A percentile compares a stretch with the other conserved stretches of the same genome.
These are phyloP conservation scores for Chaetomium globosum DNA, from an alignment of 2,329 filamentous ascomycete genomes.

Conservation along the genomic window DNA sequence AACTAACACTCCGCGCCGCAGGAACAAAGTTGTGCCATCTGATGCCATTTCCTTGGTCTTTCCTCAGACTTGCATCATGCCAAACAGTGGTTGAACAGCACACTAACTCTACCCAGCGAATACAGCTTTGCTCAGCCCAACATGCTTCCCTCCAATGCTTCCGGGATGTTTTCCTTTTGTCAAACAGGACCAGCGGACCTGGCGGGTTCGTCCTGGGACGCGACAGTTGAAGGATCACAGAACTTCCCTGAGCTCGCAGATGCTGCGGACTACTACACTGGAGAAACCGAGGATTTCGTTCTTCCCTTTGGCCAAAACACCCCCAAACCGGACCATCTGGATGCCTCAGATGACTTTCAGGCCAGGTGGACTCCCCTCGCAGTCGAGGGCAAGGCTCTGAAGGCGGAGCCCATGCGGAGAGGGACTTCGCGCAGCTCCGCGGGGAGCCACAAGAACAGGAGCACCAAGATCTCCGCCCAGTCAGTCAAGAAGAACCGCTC, in stretches of 20 bases:
- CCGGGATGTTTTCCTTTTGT: constrained; percentile 61
- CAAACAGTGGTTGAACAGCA: constrained; percentile 53
- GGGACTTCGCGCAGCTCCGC: constrained; percentile 50
- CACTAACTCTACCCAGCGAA: constrained; percentile 60
- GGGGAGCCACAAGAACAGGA: constrained; percentile 51
- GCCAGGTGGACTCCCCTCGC: constrained; percentile 52
- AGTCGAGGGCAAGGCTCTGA: constrained; percentile 44
- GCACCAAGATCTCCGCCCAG: constrained; percentile 46
- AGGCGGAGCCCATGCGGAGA: constrained; percentile 51
- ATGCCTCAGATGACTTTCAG: constrained; percentile 51
- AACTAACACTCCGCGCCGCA: constrained; percentile 46
- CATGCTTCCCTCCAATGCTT: constrained; percentile 54
- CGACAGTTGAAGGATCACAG: constrained; percentile 62
- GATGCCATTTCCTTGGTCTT: constrained; percentile 41
- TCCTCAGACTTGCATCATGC: constrained; percentile 41
- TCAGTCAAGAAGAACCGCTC: constrained; percentile 48
- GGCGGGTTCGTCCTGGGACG: constrained; percentile 58
- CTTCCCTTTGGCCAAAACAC: constrained; percentile 59
- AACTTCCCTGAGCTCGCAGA: constrained; percentile 59
- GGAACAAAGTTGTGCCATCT: constrained; percentile 61
- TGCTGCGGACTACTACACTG: constrained; percentile 53
- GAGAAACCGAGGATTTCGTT: constrained; percentile 59
- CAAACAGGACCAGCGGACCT: constrained; percentile 63
- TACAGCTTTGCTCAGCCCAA: constrained; percentile 59
- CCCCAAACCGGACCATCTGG: constrained; percentile 54